Evolutionary conservation across 768 basidiomycete species (phyloP).

Genomic region (Suillus discolor): DNA sequence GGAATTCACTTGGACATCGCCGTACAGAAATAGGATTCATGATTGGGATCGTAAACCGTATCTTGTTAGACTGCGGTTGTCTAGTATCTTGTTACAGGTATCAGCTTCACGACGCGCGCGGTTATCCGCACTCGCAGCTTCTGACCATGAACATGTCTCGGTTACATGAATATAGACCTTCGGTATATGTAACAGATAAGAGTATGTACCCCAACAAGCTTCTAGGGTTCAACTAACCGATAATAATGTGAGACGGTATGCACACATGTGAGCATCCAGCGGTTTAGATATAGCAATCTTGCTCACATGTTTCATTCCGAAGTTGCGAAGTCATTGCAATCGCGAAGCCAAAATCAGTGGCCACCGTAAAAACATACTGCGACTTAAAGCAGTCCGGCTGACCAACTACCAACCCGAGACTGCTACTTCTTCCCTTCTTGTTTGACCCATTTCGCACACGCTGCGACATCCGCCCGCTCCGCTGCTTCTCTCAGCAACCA

Average conservation of each 20-base stretch:
- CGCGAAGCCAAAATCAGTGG: not conserved
- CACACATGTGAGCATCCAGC: not conserved
- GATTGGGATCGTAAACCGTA: too few relatives aligned
- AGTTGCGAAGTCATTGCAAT: not conserved
- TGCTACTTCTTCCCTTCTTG: not conserved
- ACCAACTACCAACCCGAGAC: not conserved
- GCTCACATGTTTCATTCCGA: not conserved
- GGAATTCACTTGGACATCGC: not conserved
- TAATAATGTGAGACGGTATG: not conserved
- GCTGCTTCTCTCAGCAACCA: not conserved
- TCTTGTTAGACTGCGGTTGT: too few relatives aligned
- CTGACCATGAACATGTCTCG: not conserved
- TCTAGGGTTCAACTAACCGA: not conserved
- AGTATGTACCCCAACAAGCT: not conserved
- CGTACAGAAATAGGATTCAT: not conserved
- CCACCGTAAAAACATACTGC: too few relatives aligned
- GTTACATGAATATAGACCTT: not conserved
- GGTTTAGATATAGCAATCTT: not conserved
- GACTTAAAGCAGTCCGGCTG: conserved; percentile 1
- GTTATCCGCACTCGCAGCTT: not conserved
- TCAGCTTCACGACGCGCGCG: not conserved
- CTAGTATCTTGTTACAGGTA: not conserved
- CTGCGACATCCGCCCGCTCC: not conserved
- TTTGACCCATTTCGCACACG: not conserved
- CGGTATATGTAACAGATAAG: conserved; percentile 3